Evolutionary conservation across 441 rosid genomes (phyloP).

Genomic region (Bruguiera hainesii): DNA sequence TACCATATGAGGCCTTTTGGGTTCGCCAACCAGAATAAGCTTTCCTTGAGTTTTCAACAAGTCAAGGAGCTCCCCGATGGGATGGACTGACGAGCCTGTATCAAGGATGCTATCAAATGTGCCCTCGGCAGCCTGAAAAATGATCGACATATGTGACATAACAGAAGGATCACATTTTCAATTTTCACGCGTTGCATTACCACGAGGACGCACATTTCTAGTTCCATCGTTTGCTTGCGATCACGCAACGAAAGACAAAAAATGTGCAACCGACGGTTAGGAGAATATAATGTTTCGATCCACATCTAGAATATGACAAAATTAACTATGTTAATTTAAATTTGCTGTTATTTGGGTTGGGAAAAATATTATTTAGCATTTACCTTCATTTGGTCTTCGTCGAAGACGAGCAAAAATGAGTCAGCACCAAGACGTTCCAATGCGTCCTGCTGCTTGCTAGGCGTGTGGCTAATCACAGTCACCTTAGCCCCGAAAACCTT

Average conservation of each 20-base stretch:
- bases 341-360: too few relatives aligned
- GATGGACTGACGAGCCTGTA: conserved; percentile 56
- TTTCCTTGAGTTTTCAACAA: conserved; percentile 52
- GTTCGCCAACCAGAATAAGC: conserved; percentile 48
- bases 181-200: too few relatives aligned
- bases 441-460: conserved; percentile 39
- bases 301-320: too few relatives aligned
- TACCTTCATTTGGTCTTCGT: conserved; percentile 33
- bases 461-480: conserved; percentile 46
- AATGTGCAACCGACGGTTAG: too few relatives aligned
- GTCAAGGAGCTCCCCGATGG: conserved; percentile 40
- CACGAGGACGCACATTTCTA: too few relatives aligned
- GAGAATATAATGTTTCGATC: too few relatives aligned
- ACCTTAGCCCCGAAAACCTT: conserved; percentile 49
- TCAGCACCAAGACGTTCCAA: conserved; percentile 43
- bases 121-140: conserved; percentile 36
- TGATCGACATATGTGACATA: background rate
- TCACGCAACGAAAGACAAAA: too few relatives aligned
- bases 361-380: too few relatives aligned
- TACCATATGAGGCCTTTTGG: conserved; percentile 48
- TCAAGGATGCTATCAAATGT: conserved; percentile 72
- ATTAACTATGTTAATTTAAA: too few relatives aligned
- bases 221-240: too few relatives aligned
- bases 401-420: conserved; percentile 37
- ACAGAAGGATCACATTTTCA: too few relatives aligned